These are phyloP conservation scores for Lachancea waltii DNA, from an alignment of 805 yeast species.

Conservation along the genomic window DNA sequence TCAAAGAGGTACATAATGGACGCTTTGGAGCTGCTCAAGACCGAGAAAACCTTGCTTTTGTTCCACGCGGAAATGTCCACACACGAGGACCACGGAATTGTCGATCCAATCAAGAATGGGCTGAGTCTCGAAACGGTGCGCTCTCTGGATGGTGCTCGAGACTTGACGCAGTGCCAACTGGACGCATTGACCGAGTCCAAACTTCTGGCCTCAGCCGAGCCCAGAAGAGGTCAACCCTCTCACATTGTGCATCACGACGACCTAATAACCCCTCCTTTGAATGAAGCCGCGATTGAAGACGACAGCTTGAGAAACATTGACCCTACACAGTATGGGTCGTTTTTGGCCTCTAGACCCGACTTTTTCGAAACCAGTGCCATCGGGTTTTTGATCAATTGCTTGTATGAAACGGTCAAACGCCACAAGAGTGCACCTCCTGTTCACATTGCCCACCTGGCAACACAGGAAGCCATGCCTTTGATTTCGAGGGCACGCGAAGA, in stretches of 20 bases:
- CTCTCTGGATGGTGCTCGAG: constrained; percentile 15
- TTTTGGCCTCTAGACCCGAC: constrained; percentile 83
- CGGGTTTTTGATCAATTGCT: constrained; percentile 57
- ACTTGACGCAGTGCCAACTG: constrained; percentile 45
- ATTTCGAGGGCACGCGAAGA: constrained; percentile 54
- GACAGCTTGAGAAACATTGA: constrained; percentile 41
- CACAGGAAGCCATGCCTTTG: constrained; percentile 75
- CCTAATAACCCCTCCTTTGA: constrained; percentile 34
- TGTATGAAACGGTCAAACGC: constrained; percentile 32
- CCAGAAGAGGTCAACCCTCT: constrained; percentile 42
- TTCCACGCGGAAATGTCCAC: constrained; percentile 87
- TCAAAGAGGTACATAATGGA: constrained; percentile 52
- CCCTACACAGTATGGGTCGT: constrained; percentile 62
- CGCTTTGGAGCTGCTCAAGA: constrained; percentile 61
- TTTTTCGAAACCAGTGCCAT: constrained; percentile 82
- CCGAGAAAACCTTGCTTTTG: constrained; percentile 65
- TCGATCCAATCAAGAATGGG: constrained; percentile 22
- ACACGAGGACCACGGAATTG: constrained; percentile 29
- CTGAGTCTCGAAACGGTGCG: constrained; percentile 5
- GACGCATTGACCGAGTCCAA: constrained; percentile 51
- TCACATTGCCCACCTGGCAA: constrained; percentile 88
- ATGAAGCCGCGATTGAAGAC: constrained; percentile 38
- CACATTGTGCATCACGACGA: constrained; percentile 28
- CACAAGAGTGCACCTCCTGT: constrained; percentile 50
- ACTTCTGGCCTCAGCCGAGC: constrained; percentile 52